These are phyloP conservation scores for Themeda triandra DNA, from an alignment of 176 grass and related monocot genomes.

Conservation along the genomic window DNA sequence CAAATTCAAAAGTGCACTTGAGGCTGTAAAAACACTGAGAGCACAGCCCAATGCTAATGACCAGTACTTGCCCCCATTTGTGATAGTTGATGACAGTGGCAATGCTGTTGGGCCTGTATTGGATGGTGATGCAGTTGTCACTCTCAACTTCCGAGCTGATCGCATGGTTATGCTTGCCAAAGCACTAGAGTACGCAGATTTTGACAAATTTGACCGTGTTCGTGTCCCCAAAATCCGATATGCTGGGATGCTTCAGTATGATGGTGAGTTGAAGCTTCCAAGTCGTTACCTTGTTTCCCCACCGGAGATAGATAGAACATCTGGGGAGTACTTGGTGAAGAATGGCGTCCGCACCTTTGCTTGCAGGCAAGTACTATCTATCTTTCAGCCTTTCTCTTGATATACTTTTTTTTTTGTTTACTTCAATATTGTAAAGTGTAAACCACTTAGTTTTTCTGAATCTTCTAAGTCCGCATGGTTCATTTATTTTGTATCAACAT, in stretches of 20 bases:
- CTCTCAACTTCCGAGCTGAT: conserved; percentile 93
- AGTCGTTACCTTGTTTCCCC: conserved; percentile 78
- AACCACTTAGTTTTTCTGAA: not conserved
- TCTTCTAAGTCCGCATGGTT: not conserved
- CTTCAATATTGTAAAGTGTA: not conserved
- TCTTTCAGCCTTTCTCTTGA: not conserved
- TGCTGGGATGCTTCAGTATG: conserved; percentile 97
- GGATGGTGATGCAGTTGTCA: conserved; percentile 97
- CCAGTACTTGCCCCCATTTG: conserved; percentile 92
- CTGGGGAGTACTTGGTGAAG: conserved; percentile 97
- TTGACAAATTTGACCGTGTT: conserved; percentile 92
- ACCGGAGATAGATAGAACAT: conserved; percentile 94
- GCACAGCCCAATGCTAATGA: conserved; percentile 65
- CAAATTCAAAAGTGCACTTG: conserved; percentile 76
- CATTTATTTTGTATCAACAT: not conserved
- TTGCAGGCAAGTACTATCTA: conserved; percentile 81
- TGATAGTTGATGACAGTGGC: conserved; percentile 86
- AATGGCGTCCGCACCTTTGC: conserved; percentile 94
- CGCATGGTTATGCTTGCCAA: conserved; percentile 96
- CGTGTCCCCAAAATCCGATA: conserved; percentile 84
- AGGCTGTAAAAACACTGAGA: conserved; percentile 92
- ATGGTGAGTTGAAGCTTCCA: conserved; percentile 89
- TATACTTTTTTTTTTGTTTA: not conserved
- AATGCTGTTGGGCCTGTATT: conserved; percentile 84
- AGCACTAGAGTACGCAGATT: conserved; percentile 87